Conservation (phyloP, 2,329 filamentous ascomycete species). For the Paecilomyces niveus region DNA sequence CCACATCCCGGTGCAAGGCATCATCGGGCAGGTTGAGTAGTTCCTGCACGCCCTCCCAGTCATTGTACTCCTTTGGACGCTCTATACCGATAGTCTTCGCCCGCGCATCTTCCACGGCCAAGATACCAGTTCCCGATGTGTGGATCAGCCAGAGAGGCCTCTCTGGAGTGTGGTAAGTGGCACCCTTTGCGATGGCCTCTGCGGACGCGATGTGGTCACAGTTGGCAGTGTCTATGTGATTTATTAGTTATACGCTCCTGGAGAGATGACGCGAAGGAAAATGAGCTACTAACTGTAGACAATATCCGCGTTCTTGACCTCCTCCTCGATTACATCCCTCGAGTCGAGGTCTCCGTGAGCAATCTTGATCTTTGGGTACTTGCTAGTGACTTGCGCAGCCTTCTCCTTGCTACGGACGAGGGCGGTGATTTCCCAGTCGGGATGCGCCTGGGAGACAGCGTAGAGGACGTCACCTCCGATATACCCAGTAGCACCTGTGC, state of each 20-base stretch:
- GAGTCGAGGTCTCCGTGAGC: conserved; percentile 39
- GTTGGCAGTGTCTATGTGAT: conserved; percentile 29
- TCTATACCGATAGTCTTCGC: conserved; percentile 32
- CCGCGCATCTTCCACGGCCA: conserved; percentile 36
- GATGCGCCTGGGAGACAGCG: conserved; percentile 37
- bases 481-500: conserved; percentile 47
- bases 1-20: conserved; percentile 34
- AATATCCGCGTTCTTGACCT: conserved; percentile 41
- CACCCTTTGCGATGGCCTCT: conserved; percentile 34
- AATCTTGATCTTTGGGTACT: conserved; percentile 35
- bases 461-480: conserved; percentile 49
- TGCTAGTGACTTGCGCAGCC: conserved; percentile 29
- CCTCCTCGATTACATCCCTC: conserved; percentile 31
- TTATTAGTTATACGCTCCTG: background rate
- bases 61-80: conserved; percentile 39
- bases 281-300: conserved; percentile 33
- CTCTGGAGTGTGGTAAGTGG: conserved; percentile 25
- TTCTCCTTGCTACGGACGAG: conserved; percentile 40
- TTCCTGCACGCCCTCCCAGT: conserved; percentile 39
- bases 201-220: conserved; percentile 38
- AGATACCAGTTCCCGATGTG: conserved; percentile 38
- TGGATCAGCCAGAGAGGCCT: conserved; percentile 37
- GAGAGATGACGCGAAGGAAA: background rate
- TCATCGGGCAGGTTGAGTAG: conserved; percentile 34
- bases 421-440: conserved; percentile 40